phyloP scores from a whole-genome alignment of 805 yeast genomes.

The Maudiozyma turicensis region DNA sequence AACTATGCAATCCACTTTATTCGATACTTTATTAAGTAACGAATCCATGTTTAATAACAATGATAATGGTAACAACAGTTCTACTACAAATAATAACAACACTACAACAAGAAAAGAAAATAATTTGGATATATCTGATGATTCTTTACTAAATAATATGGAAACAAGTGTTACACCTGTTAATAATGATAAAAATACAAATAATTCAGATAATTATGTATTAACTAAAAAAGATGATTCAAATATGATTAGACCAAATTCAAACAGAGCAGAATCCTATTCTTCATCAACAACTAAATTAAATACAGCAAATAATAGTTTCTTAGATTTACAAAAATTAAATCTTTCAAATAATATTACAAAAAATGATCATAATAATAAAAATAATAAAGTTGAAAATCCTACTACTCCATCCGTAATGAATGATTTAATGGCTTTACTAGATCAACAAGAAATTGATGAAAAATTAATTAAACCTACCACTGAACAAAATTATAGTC shows the following conservation, averaged over 20 bases:
- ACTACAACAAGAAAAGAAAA: neutral
- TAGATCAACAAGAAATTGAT: slow-evolving; percentile 13
- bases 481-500: neutral
- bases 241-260: neutral
- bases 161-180: neutral
- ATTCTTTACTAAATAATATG: neutral
- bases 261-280: slow-evolving; percentile 2
- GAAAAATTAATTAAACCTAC: slow-evolving; percentile 1
- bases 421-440: slow-evolving; percentile 21
- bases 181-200: neutral
- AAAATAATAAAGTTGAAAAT: neutral
- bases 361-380: neutral
- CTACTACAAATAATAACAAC: neutral
- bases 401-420: slow-evolving; percentile 16
- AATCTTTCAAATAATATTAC: neutral
- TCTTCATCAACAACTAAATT: slow-evolving; percentile 10
- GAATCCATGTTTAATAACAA: neutral
- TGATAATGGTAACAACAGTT: neutral
- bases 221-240: neutral
- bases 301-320: slow-evolving; percentile 9
- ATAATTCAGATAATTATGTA: neutral
- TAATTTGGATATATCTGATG: neutral
- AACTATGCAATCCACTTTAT: neutral
- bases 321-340: slow-evolving; percentile 3
- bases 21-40: neutral